These are phyloP conservation scores for Pseudohalonectria lignicola DNA, from an alignment of 2,329 filamentous ascomycete species.

Conservation along the genomic window DNA sequence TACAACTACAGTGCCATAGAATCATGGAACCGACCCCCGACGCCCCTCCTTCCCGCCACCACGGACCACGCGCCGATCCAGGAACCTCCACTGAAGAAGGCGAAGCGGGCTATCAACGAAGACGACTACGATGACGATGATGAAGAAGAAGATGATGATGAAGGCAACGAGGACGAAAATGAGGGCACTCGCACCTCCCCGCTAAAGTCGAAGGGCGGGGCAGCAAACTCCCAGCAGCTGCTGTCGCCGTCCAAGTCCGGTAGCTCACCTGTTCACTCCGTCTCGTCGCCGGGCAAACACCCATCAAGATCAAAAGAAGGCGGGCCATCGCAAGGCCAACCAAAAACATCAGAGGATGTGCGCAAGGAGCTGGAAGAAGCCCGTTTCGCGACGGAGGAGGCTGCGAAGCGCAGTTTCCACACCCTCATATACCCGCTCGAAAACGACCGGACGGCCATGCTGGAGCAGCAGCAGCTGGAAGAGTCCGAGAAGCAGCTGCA, in stretches of 20 bases:
- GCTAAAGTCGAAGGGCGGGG: slow-evolving; percentile 36
- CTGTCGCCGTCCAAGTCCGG: slow-evolving; percentile 61
- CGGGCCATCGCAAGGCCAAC: slow-evolving; percentile 36
- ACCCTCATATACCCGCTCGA: slow-evolving; percentile 92
- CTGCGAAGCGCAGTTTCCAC: slow-evolving; percentile 81
- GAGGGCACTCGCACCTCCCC: slow-evolving; percentile 22
- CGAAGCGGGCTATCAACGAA: slow-evolving; percentile 68
- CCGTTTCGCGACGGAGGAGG: slow-evolving; percentile 81
- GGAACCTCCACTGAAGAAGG: slow-evolving; percentile 60
- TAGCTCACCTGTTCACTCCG: slow-evolving; percentile 53
- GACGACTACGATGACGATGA: slow-evolving; percentile 83
- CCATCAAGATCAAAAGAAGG: slow-evolving; percentile 40
- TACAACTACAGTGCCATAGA: slow-evolving; percentile 43
- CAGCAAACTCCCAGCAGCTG: slow-evolving; percentile 44
- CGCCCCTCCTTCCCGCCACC: slow-evolving; percentile 36
- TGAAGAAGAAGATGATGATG: slow-evolving; percentile 60
- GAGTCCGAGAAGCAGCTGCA: slow-evolving; percentile 94
- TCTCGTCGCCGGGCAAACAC: slow-evolving; percentile 48
- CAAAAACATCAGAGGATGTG: slow-evolving; percentile 73
- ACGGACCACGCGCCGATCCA: slow-evolving; percentile 48
- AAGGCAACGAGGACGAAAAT: slow-evolving; percentile 37
- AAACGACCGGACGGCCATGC: slow-evolving; percentile 90
- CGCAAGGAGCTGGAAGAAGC: slow-evolving; percentile 89
- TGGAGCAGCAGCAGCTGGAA: slow-evolving; percentile 93
- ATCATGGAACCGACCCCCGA: slow-evolving; percentile 30